phyloP scores from a whole-genome alignment of 2,329 filamentous ascomycete species.

The Ophiocordyceps sinensis region DNA sequence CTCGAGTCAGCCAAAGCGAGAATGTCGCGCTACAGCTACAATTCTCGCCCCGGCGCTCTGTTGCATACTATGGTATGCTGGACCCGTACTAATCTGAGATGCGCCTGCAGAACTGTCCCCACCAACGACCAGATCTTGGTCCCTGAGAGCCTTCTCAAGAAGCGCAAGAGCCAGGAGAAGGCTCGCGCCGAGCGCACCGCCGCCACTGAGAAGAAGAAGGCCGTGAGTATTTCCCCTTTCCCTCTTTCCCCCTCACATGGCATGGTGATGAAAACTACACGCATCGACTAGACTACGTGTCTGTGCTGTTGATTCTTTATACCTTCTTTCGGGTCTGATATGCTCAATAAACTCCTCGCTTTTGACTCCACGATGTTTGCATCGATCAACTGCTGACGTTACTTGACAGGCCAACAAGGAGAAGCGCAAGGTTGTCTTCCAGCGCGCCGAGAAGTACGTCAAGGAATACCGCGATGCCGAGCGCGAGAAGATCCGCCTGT shows the following conservation, averaged over 20 bases:
- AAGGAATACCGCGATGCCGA: slow-evolving; percentile 98
- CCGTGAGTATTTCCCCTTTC: slow-evolving; percentile 51
- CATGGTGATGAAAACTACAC: slow-evolving; percentile 79
- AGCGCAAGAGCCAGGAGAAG: slow-evolving; percentile 99
- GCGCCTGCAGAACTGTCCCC: slow-evolving; percentile 59
- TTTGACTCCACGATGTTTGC: slow-evolving; percentile 4
- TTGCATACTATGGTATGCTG: slow-evolving; percentile 47
- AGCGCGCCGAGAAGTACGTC: slow-evolving; percentile 98
- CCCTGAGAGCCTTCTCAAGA: slow-evolving; percentile 99
- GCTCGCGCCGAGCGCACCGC: slow-evolving; percentile 77
- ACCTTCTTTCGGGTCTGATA: slow-evolving; percentile 99
- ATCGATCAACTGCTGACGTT: slow-evolving; percentile 19
- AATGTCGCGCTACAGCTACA: slow-evolving; percentile 88
- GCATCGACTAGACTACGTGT: slow-evolving; percentile 76
- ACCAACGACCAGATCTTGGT: slow-evolving; percentile 93
- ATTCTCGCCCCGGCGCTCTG: slow-evolving; percentile 77
- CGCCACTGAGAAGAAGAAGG: slow-evolving; percentile 74
- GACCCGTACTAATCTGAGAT: slow-evolving; percentile 66
- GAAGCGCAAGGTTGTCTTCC: slow-evolving; percentile 98
- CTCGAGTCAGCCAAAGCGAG: slow-evolving; percentile 79
- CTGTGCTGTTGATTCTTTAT: slow-evolving; percentile 90
- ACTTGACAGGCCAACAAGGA: slow-evolving; percentile 77
- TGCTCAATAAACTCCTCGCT: slow-evolving; percentile 13
- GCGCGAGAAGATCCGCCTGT: slow-evolving; percentile 94
- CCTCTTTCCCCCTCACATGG: slow-evolving; percentile 10